Percentiles rank a stretch among this genome's conserved stretches.
phyloP scores from a whole-genome alignment of 345 rosid genomes.

The Eucalyptus erythrocorys region DNA sequence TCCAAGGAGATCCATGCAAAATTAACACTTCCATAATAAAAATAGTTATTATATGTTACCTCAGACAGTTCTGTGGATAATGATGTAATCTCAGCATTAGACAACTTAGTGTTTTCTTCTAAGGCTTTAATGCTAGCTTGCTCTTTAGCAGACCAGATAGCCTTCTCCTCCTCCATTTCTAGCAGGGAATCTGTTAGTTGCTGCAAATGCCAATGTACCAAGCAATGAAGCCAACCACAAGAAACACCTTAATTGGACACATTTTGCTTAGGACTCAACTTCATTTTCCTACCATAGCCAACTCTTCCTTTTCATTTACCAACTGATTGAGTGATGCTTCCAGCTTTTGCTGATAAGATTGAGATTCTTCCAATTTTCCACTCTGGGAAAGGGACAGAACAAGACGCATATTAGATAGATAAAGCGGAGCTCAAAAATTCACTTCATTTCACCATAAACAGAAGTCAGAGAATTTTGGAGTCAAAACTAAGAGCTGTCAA shows the following conservation, averaged over 20 bases:
- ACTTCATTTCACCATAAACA: not conserved
- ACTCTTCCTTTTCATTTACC: conserved; percentile 79
- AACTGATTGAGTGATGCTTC: conserved; percentile 34
- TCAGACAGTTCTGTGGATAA: conserved; percentile 35
- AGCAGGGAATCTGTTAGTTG: conserved; percentile 70
- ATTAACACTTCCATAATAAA: not conserved
- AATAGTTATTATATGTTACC: conserved; percentile 20
- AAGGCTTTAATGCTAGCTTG: conserved; percentile 46
- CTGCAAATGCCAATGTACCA: conserved; percentile 14
- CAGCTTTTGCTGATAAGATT: conserved; percentile 32
- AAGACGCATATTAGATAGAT: not conserved
- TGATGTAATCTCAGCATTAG: conserved; percentile 24
- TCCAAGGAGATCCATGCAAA: not conserved
- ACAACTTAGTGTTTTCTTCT: conserved; percentile 42
- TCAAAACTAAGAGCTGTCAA: not conserved
- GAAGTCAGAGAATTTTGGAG: not conserved
- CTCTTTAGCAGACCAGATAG: conserved; percentile 70
- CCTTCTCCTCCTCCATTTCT: conserved; percentile 92
- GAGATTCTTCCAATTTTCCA: conserved; percentile 49
- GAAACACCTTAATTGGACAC: not conserved
- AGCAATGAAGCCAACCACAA: not conserved
- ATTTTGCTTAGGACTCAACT: not conserved
- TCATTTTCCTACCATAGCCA: conserved; percentile 55
- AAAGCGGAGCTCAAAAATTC: not conserved
- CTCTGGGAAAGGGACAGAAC: conserved; percentile 28